Conservation (phyloP, 352 stramenopile genomes). For the Globisporangium splendens region DNA sequence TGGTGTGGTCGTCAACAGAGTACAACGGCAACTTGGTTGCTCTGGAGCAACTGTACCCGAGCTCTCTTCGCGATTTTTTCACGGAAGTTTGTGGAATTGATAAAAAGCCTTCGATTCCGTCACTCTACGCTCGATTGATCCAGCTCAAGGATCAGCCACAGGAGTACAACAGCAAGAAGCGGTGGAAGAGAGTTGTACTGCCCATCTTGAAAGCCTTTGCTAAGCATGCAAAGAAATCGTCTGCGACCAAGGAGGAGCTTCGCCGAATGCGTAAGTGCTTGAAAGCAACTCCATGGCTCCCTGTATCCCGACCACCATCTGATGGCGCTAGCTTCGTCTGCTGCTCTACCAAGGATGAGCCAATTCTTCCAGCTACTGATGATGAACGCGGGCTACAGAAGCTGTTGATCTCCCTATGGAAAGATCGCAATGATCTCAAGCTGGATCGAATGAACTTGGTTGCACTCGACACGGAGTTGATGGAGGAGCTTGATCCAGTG, state of each 20-base stretch:
- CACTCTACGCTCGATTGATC: conserved; percentile 37
- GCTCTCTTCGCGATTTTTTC: conserved; percentile 55
- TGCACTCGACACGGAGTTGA: conserved; percentile 19
- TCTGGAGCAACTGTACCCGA: conserved; percentile 55
- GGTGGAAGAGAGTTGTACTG: conserved; percentile 34
- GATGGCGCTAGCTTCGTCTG: conserved; percentile 13
- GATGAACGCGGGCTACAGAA: conserved; percentile 38
- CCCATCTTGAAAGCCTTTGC: conserved; percentile 39
- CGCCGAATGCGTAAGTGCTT: conserved; percentile 44
- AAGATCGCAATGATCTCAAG: conserved; percentile 10
- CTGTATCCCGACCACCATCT: conserved; percentile 8
- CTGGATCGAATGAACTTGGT: conserved; percentile 23
- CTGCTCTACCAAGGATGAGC: conserved; percentile 29
- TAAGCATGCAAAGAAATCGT: conserved; percentile 40
- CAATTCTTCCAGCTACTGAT: conserved; percentile 24
- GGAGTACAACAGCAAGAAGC: conserved; percentile 9
- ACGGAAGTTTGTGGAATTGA: conserved; percentile 55
- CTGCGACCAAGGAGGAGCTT: conserved; percentile 32
- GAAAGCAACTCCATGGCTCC: conserved; percentile 35
- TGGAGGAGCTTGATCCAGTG: conserved; percentile 27
- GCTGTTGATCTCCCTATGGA: conserved; percentile 25
- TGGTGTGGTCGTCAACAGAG: conserved; percentile 42
- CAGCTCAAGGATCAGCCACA: conserved; percentile 1
- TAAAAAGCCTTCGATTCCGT: conserved; percentile 49
- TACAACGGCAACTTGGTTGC: conserved; percentile 26